Conservation (phyloP, 805 yeast genomes). For the Grigorovia yakushimaensis region DNA sequence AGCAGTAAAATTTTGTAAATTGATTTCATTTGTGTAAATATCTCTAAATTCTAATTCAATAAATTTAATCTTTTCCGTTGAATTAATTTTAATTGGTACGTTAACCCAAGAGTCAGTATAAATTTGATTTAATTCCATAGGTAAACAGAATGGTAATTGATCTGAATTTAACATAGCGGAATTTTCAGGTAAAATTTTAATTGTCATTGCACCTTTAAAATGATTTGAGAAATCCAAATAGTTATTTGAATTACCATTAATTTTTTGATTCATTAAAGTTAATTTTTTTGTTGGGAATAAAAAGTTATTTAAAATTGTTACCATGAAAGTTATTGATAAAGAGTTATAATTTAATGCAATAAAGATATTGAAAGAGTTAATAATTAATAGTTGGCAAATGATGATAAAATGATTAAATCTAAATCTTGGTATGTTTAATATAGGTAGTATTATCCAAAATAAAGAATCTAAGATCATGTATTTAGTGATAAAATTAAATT, state of each 20-base stretch:
- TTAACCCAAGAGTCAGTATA: constrained; percentile 14
- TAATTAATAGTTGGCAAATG: constrained; percentile 35
- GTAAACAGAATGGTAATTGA: constrained; percentile 54
- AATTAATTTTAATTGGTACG: constrained; percentile 67
- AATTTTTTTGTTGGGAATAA: constrained; percentile 34
- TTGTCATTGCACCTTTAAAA: constrained; percentile 76
- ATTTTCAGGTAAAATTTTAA: constrained; percentile 84
- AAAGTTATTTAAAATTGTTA: constrained; percentile 33
- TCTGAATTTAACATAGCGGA: constrained; percentile 77
- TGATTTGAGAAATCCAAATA: constrained; percentile 34
- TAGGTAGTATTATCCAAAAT: constrained; percentile 61
- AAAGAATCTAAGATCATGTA: constrained; percentile 66
- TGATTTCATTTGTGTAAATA: constrained; percentile 40
- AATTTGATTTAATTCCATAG: constrained; percentile 17
- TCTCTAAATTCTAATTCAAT: constrained; percentile 56
- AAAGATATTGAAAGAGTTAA: constrained; percentile 44
- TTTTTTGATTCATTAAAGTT: constrained; percentile 42
- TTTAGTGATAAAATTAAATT: constrained; percentile 55
- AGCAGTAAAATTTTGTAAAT: constrained; percentile 44
- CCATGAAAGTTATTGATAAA: constrained; percentile 30
- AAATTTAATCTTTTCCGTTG: constrained; percentile 60
- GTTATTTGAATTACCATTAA: constrained; percentile 14
- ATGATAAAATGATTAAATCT: constrained; percentile 53
- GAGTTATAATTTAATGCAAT: constrained; percentile 43
- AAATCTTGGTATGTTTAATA: constrained; percentile 66